A percentile compares a stretch with the other conserved stretches of the same genome.
These are phyloP conservation scores for Filosporella fistucella DNA, from an alignment of 495 filamentous ascomycete species.

Conservation along the genomic window DNA sequence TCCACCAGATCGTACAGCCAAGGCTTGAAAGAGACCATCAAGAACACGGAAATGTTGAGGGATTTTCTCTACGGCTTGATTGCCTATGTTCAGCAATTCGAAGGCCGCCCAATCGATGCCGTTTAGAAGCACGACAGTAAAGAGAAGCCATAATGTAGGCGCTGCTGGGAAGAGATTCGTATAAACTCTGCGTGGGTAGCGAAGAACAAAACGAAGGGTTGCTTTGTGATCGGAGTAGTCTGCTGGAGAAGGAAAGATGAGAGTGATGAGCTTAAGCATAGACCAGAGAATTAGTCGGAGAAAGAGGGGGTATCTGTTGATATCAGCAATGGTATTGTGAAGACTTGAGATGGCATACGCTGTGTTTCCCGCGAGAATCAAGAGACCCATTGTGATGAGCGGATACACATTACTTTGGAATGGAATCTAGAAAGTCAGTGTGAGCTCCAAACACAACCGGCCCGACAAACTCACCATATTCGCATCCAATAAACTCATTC, in stretches of 20 bases:
- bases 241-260: constrained; percentile 37
- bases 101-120: constrained; percentile 79
- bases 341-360: constrained; percentile 22
- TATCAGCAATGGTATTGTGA: not conserved
- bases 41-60: constrained; percentile 57
- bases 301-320: constrained; percentile 63
- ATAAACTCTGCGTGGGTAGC: constrained; percentile 74
- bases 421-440: constrained; percentile 35
- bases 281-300: constrained; percentile 72
- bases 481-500: constrained; percentile 78
- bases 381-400: constrained; percentile 66
- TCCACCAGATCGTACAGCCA: constrained; percentile 76
- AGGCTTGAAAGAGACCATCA: constrained; percentile 79
- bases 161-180: constrained; percentile 76
- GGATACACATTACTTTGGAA: constrained; percentile 65
- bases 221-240: constrained; percentile 46
- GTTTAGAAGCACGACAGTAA: constrained; percentile 69
- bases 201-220: constrained; percentile 76
- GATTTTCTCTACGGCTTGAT: constrained; percentile 53
- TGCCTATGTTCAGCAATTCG: constrained; percentile 73
- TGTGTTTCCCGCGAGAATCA: constrained; percentile 87
- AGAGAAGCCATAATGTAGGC: constrained; percentile 77
- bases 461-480: constrained; percentile 54
- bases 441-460: not conserved
- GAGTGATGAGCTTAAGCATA: constrained; percentile 28